phyloP scores from a whole-genome alignment of 768 basidiomycete species.

The Clavulina sp. region DNA sequence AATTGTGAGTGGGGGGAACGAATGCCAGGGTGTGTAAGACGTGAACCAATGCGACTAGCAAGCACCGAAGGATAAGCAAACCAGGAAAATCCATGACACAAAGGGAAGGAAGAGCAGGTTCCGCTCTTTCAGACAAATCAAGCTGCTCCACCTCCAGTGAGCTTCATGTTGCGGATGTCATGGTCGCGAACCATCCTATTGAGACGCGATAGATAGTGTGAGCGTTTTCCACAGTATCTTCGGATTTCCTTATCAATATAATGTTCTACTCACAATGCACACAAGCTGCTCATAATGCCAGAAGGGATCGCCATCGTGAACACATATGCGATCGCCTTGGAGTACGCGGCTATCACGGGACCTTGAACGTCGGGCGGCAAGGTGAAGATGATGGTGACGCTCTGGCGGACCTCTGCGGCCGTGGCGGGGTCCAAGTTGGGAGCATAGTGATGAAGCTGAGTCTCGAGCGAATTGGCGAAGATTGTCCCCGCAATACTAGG shows the following conservation, averaged over 20 bases:
- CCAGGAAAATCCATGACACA: too few species aligned
- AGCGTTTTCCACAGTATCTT: background rate
- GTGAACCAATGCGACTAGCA: too few species aligned
- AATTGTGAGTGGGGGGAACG: too few species aligned
- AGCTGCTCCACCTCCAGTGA: background rate
- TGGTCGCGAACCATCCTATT: background rate
- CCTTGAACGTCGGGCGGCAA: conserved; percentile 12
- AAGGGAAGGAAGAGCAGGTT: too few species aligned
- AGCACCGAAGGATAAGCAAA: too few species aligned
- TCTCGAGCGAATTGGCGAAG: conserved; percentile 17
- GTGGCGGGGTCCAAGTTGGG: conserved; percentile 12
- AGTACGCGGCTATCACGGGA: conserved; percentile 12
- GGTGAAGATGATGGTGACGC: conserved; percentile 16
- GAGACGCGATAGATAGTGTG: background rate
- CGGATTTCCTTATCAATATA: background rate
- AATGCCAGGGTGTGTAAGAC: too few species aligned
- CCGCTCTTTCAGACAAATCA: too few species aligned
- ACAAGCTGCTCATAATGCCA: background rate
- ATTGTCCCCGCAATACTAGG: conserved; percentile 10
- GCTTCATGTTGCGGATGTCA: background rate
- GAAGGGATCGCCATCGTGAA: conserved; percentile 2
- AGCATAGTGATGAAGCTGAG: conserved; percentile 17
- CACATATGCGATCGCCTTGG: conserved; percentile 8
- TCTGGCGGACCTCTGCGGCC: conserved; percentile 13
- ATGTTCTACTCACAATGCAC: background rate